A percentile compares a stretch with the other conserved stretches of the same genome.
Conservation (phyloP, 129 eudicot species). For the Lactuca saligna region DNA sequence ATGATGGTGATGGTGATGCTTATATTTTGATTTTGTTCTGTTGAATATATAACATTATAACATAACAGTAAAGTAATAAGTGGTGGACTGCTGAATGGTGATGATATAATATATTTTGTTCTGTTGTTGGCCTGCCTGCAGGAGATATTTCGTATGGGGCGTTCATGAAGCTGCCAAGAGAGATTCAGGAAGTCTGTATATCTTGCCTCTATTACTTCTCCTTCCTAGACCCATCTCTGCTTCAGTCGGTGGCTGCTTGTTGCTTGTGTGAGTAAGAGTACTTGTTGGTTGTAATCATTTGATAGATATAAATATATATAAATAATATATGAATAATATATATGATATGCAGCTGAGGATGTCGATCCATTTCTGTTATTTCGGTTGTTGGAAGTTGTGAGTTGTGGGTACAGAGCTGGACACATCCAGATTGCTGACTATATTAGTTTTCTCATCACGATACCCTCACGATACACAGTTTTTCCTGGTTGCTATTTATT, state of each 20-base stretch:
- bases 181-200: conserved; percentile 73
- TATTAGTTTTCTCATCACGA: conserved; percentile 77
- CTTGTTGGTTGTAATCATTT: background rate
- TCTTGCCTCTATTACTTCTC: conserved; percentile 84
- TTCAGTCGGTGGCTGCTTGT: conserved; percentile 69
- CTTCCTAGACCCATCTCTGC: conserved; percentile 48
- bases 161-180: conserved; percentile 60
- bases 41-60: too few species aligned
- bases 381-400: conserved; percentile 75
- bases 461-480: conserved; percentile 57
- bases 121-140: conserved; percentile 38
- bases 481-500: conserved; percentile 41
- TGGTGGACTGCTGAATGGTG: too few species aligned
- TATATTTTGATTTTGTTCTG: background rate
- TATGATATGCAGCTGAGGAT: conserved; percentile 50
- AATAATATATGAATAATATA: too few species aligned
- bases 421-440: conserved; percentile 65
- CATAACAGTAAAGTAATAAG: too few species aligned
- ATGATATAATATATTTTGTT: too few species aligned
- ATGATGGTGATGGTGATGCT: conserved; percentile 29
- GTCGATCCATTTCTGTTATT: conserved; percentile 56
- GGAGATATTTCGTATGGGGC: conserved; percentile 57
- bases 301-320: too few species aligned
- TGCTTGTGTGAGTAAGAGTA: conserved; percentile 85
- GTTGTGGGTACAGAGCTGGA: conserved; percentile 71